Evolutionary conservation across 2,329 filamentous ascomycete species (phyloP).

Genomic region (Phialocephala sp.): DNA sequence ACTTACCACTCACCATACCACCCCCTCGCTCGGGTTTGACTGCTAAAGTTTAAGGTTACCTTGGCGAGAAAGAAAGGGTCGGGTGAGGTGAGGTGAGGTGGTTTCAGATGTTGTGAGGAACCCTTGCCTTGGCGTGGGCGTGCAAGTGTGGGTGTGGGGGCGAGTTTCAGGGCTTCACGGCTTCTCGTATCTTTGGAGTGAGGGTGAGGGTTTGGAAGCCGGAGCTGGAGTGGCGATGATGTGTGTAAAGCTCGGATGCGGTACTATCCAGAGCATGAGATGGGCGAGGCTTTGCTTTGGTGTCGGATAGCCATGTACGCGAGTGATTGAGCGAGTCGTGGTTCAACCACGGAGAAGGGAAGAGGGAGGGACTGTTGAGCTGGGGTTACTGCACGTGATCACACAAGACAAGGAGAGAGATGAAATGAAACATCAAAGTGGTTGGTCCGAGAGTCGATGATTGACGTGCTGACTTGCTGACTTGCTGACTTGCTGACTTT

Average conservation of each 20-base stretch:
- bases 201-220: not conserved
- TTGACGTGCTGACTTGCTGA: no score
- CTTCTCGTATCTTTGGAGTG: not conserved
- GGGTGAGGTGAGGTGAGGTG: no score
- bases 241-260: no score
- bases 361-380: not conserved
- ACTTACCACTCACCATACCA: not conserved
- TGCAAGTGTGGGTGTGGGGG: not conserved
- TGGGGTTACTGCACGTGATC: not conserved
- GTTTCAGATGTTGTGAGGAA: not conserved
- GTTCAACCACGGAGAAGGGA: no score
- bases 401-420: not conserved
- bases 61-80: no score
- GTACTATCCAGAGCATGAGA: no score
- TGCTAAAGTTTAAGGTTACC: not conserved
- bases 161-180: not conserved
- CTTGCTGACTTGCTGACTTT: no score
- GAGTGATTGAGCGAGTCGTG: no score
- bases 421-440: conserved; percentile 1
- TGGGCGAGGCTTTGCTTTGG: no score
- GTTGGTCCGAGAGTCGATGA: not conserved
- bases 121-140: not conserved
- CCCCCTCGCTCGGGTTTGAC: not conserved
- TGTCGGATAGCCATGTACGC: no score
- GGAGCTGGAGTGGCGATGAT: no score